These are phyloP conservation scores for Graphilbum sp. DNA, from an alignment of 2,329 filamentous ascomycete species.

Conservation along the genomic window DNA sequence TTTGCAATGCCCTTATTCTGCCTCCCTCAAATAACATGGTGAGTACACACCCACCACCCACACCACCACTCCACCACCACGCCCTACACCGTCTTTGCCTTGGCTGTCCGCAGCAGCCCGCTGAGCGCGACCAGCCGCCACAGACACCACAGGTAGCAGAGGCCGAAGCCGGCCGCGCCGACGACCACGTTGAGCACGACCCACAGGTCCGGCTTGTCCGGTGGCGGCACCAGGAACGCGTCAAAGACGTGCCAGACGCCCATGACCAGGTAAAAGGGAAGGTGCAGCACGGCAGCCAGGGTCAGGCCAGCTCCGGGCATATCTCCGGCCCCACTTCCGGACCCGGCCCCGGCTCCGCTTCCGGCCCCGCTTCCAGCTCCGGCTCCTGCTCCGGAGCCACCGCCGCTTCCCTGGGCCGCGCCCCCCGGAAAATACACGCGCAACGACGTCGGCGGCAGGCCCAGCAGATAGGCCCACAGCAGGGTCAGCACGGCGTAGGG, in stretches of 20 bases:
- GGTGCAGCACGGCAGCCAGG: constrained; percentile 58
- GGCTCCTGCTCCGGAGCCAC: too few species aligned
- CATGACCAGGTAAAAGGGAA: constrained; percentile 63
- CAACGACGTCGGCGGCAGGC: constrained; percentile 63
- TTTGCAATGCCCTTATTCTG: too few species aligned
- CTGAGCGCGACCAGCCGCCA: constrained; percentile 49
- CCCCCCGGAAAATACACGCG: constrained; percentile 39
- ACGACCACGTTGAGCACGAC: constrained; percentile 79
- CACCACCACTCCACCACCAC: too few species aligned
- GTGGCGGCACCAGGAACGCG: constrained; percentile 48
- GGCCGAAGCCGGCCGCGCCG: constrained; percentile 66
- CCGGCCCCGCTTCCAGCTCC: too few species aligned
- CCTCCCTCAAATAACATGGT: too few species aligned
- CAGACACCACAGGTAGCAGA: constrained; percentile 87
- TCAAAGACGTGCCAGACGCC: constrained; percentile 67
- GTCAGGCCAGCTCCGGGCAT: too few species aligned
- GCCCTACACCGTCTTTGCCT: constrained; percentile 4
- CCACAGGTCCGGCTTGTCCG: constrained; percentile 81
- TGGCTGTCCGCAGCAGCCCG: constrained; percentile 23
- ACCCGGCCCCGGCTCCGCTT: too few species aligned
- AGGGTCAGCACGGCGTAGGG: constrained; percentile 75
- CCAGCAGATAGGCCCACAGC: constrained; percentile 83
- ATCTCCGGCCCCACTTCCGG: too few species aligned
- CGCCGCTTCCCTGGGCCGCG: constrained; percentile 18
- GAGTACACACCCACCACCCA: too few species aligned